A percentile compares a stretch with the other conserved stretches of the same genome.
These are phyloP conservation scores for Heliocybe sulcata DNA, from an alignment of 1,284 basidiomycete species.

Conservation along the genomic window DNA sequence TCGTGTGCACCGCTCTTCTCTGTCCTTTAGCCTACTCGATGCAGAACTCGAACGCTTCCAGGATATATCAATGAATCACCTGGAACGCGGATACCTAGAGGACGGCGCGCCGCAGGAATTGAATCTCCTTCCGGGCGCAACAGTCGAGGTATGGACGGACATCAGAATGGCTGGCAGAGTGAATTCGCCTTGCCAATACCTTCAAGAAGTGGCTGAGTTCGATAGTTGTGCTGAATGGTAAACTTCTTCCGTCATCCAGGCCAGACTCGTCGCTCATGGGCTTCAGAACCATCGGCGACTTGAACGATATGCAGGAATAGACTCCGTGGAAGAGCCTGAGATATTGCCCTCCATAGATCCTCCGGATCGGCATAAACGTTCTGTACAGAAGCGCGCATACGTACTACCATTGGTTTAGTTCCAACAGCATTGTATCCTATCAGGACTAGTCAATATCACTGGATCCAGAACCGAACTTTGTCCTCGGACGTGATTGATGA, in stretches of 20 bases:
- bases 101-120: neutral
- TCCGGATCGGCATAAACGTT: too few relatives aligned
- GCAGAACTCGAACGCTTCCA: constrained; percentile 3
- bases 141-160: neutral
- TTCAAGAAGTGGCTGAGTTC: neutral
- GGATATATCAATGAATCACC: neutral
- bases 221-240: neutral
- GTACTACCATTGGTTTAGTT: too few relatives aligned
- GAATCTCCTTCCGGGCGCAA: neutral
- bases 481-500: too few relatives aligned
- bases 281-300: neutral
- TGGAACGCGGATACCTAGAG: neutral
- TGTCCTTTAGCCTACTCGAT: constrained; percentile 1
- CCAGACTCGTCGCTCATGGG: neutral
- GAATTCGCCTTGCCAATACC: neutral
- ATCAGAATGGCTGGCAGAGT: neutral
- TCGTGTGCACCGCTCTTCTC: neutral
- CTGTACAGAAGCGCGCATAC: too few relatives aligned
- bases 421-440: too few relatives aligned
- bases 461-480: too few relatives aligned
- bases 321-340: neutral
- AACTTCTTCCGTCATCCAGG: neutral
- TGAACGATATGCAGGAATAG: neutral
- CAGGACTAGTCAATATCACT: neutral
- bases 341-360: too few relatives aligned